phyloP scores from a whole-genome alignment of 306 rosid genomes.

The Mimosa bimucronata region DNA sequence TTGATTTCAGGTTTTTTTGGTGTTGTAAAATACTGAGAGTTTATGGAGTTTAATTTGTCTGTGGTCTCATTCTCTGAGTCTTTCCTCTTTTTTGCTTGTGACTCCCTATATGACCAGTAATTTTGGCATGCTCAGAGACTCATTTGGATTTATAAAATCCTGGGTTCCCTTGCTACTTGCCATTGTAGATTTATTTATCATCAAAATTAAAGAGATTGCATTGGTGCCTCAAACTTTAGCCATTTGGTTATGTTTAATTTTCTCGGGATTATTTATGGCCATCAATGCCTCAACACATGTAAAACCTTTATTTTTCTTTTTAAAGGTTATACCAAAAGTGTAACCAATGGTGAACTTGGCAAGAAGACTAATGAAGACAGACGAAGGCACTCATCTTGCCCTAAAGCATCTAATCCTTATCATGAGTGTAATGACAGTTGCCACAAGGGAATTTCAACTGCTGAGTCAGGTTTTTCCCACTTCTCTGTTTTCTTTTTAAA shows the following conservation, averaged over 20 bases:
- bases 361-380: slow-evolving; percentile 56
- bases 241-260: slow-evolving; percentile 1
- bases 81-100: background rate
- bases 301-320: slow-evolving; percentile 14
- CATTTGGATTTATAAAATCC: slow-evolving; percentile 26
- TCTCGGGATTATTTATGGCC: background rate
- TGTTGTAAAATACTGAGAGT: background rate
- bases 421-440: slow-evolving; percentile 57
- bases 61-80: slow-evolving; percentile 1
- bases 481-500: slow-evolving; percentile 28
- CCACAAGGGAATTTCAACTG: slow-evolving; percentile 45
- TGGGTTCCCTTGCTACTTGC: slow-evolving; percentile 2
- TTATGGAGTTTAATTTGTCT: slow-evolving; percentile 8
- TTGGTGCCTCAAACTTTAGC: slow-evolving; percentile 11
- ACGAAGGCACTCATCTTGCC: slow-evolving; percentile 45
- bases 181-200: slow-evolving; percentile 6
- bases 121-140: slow-evolving; percentile 8
- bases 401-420: slow-evolving; percentile 76
- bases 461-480: slow-evolving; percentile 55
- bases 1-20: background rate
- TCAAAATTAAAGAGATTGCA: background rate
- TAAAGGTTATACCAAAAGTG: slow-evolving; percentile 55
- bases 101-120: background rate
- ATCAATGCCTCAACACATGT: slow-evolving; percentile 36
- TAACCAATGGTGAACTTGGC: slow-evolving; percentile 44